Conservation (phyloP, 768 basidiomycete genomes). For the Cyathus striatus region DNA sequence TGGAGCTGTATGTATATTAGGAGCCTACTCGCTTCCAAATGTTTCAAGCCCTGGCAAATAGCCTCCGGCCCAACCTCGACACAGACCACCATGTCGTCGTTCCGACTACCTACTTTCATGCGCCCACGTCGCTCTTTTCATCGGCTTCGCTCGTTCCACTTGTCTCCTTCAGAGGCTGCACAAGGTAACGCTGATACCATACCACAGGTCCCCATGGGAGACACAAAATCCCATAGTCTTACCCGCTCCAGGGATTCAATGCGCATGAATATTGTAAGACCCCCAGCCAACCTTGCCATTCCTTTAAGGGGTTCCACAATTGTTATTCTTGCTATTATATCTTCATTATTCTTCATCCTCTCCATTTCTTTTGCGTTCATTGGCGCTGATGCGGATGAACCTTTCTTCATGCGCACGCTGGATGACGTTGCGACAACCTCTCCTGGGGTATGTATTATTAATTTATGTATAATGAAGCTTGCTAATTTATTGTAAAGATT, state of each 20-base stretch:
- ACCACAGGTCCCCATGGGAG: constrained; percentile 16
- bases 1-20: constrained; percentile 12
- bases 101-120: constrained; percentile 22
- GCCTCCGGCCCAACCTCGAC: constrained; percentile 4
- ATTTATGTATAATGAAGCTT: constrained; percentile 1
- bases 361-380: constrained; percentile 46
- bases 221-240: constrained; percentile 13
- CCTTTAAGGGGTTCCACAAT: constrained; percentile 24
- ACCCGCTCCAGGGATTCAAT: constrained; percentile 1
- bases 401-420: constrained; percentile 32
- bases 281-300: constrained; percentile 15
- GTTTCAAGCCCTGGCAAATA: constrained; percentile 7
- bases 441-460: constrained; percentile 36
- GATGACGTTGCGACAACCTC: constrained; percentile 31
- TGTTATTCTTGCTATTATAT: constrained; percentile 29
- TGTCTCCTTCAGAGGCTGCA: constrained; percentile 20
- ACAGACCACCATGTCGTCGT: constrained; percentile 15
- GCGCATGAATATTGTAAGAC: too few relatives aligned
- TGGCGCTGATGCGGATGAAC: constrained; percentile 35
- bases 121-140: constrained; percentile 28
- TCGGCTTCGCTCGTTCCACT: constrained; percentile 39
- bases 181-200: constrained; percentile 8
- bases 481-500: constrained; percentile 27
- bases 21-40: constrained; percentile 3
- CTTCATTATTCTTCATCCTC: constrained; percentile 44